Evolutionary conservation across 2,329 filamentous ascomycete species (phyloP), one percentile per base, ranked within the genome.

Genomic region (Epichloe festucae): DNA sequence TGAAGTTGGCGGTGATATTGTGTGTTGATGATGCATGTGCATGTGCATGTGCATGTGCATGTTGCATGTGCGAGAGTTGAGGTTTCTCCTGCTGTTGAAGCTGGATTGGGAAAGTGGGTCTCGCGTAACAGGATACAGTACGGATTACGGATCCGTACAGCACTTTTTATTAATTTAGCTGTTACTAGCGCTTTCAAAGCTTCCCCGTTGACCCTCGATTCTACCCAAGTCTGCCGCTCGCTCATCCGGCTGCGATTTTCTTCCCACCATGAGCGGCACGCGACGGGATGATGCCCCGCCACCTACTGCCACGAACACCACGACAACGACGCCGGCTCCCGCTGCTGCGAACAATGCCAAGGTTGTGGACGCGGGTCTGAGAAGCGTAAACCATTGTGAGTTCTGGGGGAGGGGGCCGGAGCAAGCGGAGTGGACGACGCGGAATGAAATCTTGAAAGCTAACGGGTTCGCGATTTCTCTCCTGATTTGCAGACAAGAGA

Each of bases 371-470:
- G 90, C 90, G 50, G 90, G 90, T 48, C 72, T 95, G 65, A 81
- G 80, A 66, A 89, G 85, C 65, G 72, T 89, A 53, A 81, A 94
- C 70, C 86, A 90, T 66, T 90, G 86, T 84, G 48, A 55, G 53
- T 50, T 27, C n/a, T 15, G 27, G 34, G 17, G 34, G 6, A 2
- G 23, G n/a, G 15, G 23, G 3, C 12, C 5, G 27, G 19, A 21
- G 35, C 23, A 21, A 21, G 19, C 19, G 23, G 48, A 14, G 27
- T 31, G 40, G 19, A 36, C 14, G 34, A 12, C 36, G 23, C 40
- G 15, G 11, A 48, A 17, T 8, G 21, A 48, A 39, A 31, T 31
- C 8, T 31, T 12, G 19, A 15, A 31, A 35, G 51, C 54, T 55
- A 58, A 46, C 47, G 47, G 38, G 27, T 14, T 46, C 44, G 49